Base-by-base conservation (phyloP, 805 yeast genomes). In the Ogataea angusta region DNA sequence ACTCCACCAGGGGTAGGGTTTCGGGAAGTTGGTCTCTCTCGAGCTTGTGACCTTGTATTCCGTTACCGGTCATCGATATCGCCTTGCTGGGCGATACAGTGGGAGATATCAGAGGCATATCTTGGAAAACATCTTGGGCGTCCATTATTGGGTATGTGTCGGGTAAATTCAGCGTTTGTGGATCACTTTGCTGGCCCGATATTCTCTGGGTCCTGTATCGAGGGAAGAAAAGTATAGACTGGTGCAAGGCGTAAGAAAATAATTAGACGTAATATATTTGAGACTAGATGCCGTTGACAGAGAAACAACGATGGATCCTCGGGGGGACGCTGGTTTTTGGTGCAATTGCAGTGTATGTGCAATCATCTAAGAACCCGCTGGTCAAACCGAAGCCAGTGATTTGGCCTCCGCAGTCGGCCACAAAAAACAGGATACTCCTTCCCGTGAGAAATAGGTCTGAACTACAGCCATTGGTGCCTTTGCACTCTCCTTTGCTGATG, bases 1-100 rank as follows among this genome's bases (percentile, higher is more conserved):
- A 93, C 54, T 76, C 75, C 10, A 93, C 98, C 18, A 60, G 52
- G 1, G 98, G 98, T 46, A 91, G 67, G 14, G 43, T 54, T 33
- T 69, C 75, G 6, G 81, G 82, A 10, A 79, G 62, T 22, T 67
- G 69, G 28, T 56, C 46, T 52, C 73, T 58, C 36, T 65, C 66
- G 10, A 51, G 41, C 12, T 54, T 19, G 26, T 15, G 35, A 23
- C 31, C 14, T 19, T 17, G 33, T 24, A 32, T 42, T 13, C 36
- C 47, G 10, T 33, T 33, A 29, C 35, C 41, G 21, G 34, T 43
- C 19, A 42, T 22, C 21, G 36, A 22, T 12, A 29, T 33, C 24
- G 48, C 51, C 42, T 23, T 36, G 16, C 51, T 36, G 5, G 71
- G 69, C 8, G 70, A 54, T 2, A 66, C 46, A 6, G 62, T 54